Evolutionary conservation across 2,329 filamentous ascomycete genomes (phyloP).

Genomic region (Metarhizium humberi): DNA sequence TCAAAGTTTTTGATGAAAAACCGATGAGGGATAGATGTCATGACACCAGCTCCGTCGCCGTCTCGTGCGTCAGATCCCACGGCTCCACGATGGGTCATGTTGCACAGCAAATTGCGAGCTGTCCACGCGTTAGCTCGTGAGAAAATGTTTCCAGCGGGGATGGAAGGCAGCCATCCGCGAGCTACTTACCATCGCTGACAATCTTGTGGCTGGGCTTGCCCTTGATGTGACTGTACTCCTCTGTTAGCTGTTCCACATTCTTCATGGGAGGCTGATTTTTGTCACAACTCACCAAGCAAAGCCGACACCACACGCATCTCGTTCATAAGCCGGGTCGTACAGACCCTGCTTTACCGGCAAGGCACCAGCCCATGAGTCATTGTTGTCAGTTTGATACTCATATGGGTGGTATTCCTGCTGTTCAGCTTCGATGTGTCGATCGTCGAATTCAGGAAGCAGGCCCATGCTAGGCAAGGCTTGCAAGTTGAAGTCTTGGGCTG

Average conservation of each 20-base stretch:
- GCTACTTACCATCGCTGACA: slow-evolving; percentile 80
- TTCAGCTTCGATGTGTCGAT: slow-evolving; percentile 55
- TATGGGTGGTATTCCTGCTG: slow-evolving; percentile 58
- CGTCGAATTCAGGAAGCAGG: slow-evolving; percentile 57
- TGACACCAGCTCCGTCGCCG: slow-evolving; percentile 96
- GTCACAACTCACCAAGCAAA: slow-evolving; percentile 78
- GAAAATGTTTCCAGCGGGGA: neutral
- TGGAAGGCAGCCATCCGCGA: neutral
- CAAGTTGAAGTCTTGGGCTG: neutral
- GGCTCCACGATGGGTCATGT: slow-evolving; percentile 99
- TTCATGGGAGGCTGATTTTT: neutral
- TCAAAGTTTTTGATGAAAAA: slow-evolving; percentile 99
- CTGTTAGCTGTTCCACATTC: slow-evolving; percentile 10
- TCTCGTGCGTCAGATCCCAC: slow-evolving; percentile 97
- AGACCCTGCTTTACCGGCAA: slow-evolving; percentile 97
- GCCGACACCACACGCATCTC: slow-evolving; percentile 98
- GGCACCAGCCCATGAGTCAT: slow-evolving; percentile 82
- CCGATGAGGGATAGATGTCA: slow-evolving; percentile 97
- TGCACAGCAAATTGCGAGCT: slow-evolving; percentile 72
- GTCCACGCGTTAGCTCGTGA: neutral
- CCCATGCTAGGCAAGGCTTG: slow-evolving; percentile 58
- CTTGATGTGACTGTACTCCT: slow-evolving; percentile 73
- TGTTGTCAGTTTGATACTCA: slow-evolving; percentile 82
- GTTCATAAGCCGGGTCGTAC: slow-evolving; percentile 92
- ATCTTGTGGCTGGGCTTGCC: slow-evolving; percentile 97